Base-by-base conservation (phyloP, 2,329 filamentous ascomycete species). In the Talaromyces sp. region DNA sequence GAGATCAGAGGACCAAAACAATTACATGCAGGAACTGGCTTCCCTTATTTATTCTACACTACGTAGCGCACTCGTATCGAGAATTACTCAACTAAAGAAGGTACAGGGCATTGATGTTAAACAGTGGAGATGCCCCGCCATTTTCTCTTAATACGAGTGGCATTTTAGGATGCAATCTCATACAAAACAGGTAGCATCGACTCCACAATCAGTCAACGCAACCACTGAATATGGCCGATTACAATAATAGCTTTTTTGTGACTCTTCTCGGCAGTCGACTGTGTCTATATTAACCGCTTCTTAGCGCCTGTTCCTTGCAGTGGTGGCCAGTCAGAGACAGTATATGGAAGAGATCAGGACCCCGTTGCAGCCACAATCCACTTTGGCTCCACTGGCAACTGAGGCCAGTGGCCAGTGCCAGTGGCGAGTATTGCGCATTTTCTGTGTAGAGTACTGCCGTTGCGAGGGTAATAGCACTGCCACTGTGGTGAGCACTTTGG, bases 231-330 rank as follows among this genome's bases (percentile, higher is more conserved):
- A 31, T 52, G 27, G 49, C 27, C 3, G 49, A 11, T 31, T 52
- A 19, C 49, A 52, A 52, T 9, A 52, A 52, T 52, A 52, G 33
- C 13, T 52, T 52, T 33, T 33, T n/a, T 33, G 25, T 2, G 10
- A 50, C 6, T 27, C 22, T 50, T 27, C 8, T 49, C 45, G 45
- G 45, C 45, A 49, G 11, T 49, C 19, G 45, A 49, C 10, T 19
- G 25, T 7, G 27, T 31, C 22, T 13, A 49, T 49, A 17, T 27
- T 15, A 49, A 49, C 22, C 47, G 47, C 22, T 17, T 50, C 25
- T 10, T 60, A 60, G 45, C 43, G 59, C 45, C 59, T 33, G 59
- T 61, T 61, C 59, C 59, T 61, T 61, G 59, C 59, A 61, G 59
- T 50, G 45, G 47, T 50, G 45, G 59, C 59, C 59, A 61, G 45